A percentile compares a stretch with the other conserved stretches of the same genome.
phyloP scores from a whole-genome alignment of 2,329 filamentous ascomycete genomes.

The Phoma sp. region DNA sequence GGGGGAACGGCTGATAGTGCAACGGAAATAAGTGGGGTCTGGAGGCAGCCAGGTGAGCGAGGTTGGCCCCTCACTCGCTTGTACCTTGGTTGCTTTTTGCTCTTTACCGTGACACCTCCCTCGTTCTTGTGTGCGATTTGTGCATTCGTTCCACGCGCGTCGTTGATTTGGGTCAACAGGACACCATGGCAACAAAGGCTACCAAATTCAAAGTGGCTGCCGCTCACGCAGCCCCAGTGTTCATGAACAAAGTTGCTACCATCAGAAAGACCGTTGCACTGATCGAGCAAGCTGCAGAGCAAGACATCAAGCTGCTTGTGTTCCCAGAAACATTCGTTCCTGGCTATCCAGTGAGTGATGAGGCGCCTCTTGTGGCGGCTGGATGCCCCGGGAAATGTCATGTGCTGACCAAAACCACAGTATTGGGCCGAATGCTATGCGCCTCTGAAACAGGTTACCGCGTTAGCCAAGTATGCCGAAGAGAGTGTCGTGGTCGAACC shows the following conservation, averaged over 20 bases:
- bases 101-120: slow-evolving; percentile 3
- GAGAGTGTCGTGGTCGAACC: slow-evolving; percentile 45
- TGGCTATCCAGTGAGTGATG: slow-evolving; percentile 41
- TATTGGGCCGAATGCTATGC: slow-evolving; percentile 48
- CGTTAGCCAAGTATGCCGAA: slow-evolving; percentile 42
- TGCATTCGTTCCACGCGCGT: not conserved
- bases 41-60: not conserved
- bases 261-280: slow-evolving; percentile 41
- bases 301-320: slow-evolving; percentile 41
- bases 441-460: slow-evolving; percentile 42
- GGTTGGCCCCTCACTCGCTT: slow-evolving; percentile 2
- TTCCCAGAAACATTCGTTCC: slow-evolving; percentile 48
- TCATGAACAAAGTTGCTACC: slow-evolving; percentile 47
- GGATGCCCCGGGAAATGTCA: not conserved
- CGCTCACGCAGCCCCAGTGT: slow-evolving; percentile 46
- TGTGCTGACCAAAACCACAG: slow-evolving; percentile 24
- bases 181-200: slow-evolving; percentile 26
- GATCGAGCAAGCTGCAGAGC: slow-evolving; percentile 41
- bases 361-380: slow-evolving; percentile 1
- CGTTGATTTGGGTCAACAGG: not conserved
- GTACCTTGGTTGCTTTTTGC: not conserved
- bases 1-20: slow-evolving; percentile 6
- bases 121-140: not conserved
- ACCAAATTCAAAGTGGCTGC: slow-evolving; percentile 46
- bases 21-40: not conserved